These are phyloP conservation scores for Pochonia chlamydosporia DNA, from an alignment of 2,329 filamentous ascomycete species.

Conservation along the genomic window DNA sequence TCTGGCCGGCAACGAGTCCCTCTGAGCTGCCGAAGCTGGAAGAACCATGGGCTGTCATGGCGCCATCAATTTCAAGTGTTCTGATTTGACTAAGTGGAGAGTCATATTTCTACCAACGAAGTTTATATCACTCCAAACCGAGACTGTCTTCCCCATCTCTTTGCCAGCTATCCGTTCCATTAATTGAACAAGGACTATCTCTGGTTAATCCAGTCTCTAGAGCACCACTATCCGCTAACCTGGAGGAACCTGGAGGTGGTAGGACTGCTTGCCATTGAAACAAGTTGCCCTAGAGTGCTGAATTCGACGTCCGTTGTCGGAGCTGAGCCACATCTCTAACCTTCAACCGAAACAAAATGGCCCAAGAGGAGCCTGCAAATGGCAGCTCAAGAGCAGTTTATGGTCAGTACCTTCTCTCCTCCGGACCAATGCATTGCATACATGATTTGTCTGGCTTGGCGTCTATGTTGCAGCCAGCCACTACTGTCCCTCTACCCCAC, in stretches of 20 bases:
- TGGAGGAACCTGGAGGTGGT: too few relatives aligned
- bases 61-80: background rate
- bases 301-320: conserved; percentile 1
- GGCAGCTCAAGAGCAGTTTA: conserved; percentile 17
- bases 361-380: conserved; percentile 15
- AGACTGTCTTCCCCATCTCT: background rate
- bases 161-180: background rate
- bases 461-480: too few relatives aligned
- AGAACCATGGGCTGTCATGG: background rate
- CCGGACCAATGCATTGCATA: conserved; percentile 4
- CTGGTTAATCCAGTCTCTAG: background rate
- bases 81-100: background rate
- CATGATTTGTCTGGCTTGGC: too few relatives aligned
- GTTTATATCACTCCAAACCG: background rate
- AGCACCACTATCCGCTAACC: background rate
- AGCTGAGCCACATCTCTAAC: background rate
- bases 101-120: background rate
- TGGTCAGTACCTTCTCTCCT: conserved; percentile 19
- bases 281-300: background rate
- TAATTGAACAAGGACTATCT: background rate
- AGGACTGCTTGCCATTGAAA: too few relatives aligned
- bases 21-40: background rate
- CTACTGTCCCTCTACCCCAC: conserved; percentile 1
- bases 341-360: conserved; percentile 12
- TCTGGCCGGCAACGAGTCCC: background rate